Evolutionary conservation across 1,139 yeast genomes (phyloP), one percentile per base, ranked within the genome.

Genomic region (Yamadazyma pseudoaaseri): DNA sequence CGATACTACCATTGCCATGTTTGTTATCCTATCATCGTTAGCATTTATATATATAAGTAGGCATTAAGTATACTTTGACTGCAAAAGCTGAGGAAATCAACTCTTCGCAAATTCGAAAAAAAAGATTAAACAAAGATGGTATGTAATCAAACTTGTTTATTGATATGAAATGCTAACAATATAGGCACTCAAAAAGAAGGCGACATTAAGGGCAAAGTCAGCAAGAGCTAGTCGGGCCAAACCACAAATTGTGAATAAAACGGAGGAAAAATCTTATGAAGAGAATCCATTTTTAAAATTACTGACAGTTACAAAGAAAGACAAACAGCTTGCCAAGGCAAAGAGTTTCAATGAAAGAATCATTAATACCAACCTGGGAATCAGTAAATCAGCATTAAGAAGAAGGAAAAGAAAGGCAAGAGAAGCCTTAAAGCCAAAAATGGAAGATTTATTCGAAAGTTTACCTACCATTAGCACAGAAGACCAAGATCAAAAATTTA

Each of bases 401-500:
- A 73, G 90, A 58, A 70, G 83, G 40, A 82, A 80, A 52, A 70
- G 86, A 43, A 79, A 77, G 51, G 67, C 70, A 31, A 74, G 71
- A 49, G 82, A 81, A 41, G 76, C 79, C 44, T 62, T 84, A 41
- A 73, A 73, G 43, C 86, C 90, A 5, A 73, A 79, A 49, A 70
- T 84, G 75, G 66, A 72, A 35, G 92, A 83, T 43, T 60, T 83
- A 30, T 62, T 79, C 35, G 62, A 62, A 25, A 76, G 74, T 25
- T 62, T 84, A 36, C 74, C 73, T 2, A 72, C 63, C 14, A 51
- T 64, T 9, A 35, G 35, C 2, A 28, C 20, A 8, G 34, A 33
- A 6, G 17, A 30, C 7, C 35, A 34, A 16, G 29, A 21, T 4
- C 27, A 26, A 3, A 27, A 41, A 20, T 43, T 29, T 23, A 36